Evolutionary conservation across 306 rosid genomes (phyloP).

Genomic region (Myrica gale): DNA sequence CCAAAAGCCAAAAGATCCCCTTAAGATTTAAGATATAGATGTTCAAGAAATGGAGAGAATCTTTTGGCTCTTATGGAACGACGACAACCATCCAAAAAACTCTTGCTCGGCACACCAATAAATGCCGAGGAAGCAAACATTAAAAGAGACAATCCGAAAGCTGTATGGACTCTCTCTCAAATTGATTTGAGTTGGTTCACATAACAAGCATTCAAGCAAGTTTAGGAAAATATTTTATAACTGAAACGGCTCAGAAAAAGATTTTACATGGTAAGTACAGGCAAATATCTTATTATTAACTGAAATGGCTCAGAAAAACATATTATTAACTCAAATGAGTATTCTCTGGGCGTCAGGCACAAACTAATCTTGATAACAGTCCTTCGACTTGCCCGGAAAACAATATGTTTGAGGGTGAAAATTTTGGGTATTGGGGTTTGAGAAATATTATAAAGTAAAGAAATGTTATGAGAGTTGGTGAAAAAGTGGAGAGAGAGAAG

Average conservation of each 20-base stretch:
- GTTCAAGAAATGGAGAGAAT: constrained; percentile 32
- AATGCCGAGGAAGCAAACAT: constrained; percentile 8
- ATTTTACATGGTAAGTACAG: not conserved
- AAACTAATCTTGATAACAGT: too few species aligned
- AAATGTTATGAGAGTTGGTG: too few species aligned
- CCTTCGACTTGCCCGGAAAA: too few species aligned
- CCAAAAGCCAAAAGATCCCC: constrained; percentile 12
- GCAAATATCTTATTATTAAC: not conserved
- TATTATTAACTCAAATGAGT: too few species aligned
- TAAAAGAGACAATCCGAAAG: constrained; percentile 16
- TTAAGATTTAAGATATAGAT: constrained; percentile 11
- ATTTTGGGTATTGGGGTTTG: too few species aligned
- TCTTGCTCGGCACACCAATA: constrained; percentile 28
- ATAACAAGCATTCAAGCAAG: not conserved
- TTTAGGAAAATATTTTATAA: too few species aligned
- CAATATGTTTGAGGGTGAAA: too few species aligned
- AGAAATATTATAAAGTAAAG: too few species aligned
- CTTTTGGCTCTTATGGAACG: constrained; percentile 33
- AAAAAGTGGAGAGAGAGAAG: too few species aligned
- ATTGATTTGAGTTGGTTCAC: not conserved
- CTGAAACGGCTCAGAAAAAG: too few species aligned
- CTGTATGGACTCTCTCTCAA: not conserved
- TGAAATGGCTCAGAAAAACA: not conserved
- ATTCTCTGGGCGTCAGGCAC: too few species aligned
- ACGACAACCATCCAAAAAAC: constrained; percentile 35